Percentiles rank a stretch among this genome's conserved stretches.
Conservation (phyloP, 805 yeast species). For the Candida stauntonica region DNA sequence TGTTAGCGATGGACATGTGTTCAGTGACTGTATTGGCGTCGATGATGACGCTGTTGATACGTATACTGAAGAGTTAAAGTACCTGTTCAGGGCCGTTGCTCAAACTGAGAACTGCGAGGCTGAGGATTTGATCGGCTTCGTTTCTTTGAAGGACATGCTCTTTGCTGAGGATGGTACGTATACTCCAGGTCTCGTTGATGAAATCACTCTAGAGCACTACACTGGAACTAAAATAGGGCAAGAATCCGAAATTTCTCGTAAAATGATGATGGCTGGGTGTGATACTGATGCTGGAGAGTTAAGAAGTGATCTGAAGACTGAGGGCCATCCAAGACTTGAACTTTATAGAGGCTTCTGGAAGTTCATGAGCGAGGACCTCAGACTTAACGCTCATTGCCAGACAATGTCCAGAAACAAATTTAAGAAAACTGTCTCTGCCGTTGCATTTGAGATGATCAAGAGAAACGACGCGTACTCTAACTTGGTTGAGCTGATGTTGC, state of each 20-base stretch:
- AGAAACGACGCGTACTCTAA: constrained; percentile 64
- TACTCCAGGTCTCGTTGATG: constrained; percentile 28
- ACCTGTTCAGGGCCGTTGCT: constrained; percentile 34
- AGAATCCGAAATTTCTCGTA: constrained; percentile 36
- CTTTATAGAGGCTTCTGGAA: constrained; percentile 54
- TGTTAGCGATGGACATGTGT: constrained; percentile 63
- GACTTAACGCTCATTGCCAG: constrained; percentile 36
- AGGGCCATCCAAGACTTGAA: constrained; percentile 49
- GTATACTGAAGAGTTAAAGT: constrained; percentile 42
- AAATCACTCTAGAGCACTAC: constrained; percentile 31
- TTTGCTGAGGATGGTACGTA: constrained; percentile 30
- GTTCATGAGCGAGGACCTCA: constrained; percentile 57
- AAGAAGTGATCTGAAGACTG: constrained; percentile 53
- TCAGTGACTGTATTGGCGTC: constrained; percentile 60
- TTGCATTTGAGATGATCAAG: constrained; percentile 62
- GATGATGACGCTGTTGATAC: constrained; percentile 49
- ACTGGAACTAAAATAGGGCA: constrained; percentile 36
- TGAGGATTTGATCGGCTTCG: constrained; percentile 34
- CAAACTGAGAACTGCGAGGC: constrained; percentile 24
- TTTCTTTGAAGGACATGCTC: constrained; percentile 38
- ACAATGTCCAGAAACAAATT: constrained; percentile 37
- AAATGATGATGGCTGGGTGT: constrained; percentile 40
- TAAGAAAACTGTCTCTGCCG: constrained; percentile 46
- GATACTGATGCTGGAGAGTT: constrained; percentile 58
- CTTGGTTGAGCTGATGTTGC: constrained; percentile 54